These are phyloP conservation scores for Flaveria robusta DNA, from an alignment of 129 eudicot genomes.

Conservation along the genomic window DNA sequence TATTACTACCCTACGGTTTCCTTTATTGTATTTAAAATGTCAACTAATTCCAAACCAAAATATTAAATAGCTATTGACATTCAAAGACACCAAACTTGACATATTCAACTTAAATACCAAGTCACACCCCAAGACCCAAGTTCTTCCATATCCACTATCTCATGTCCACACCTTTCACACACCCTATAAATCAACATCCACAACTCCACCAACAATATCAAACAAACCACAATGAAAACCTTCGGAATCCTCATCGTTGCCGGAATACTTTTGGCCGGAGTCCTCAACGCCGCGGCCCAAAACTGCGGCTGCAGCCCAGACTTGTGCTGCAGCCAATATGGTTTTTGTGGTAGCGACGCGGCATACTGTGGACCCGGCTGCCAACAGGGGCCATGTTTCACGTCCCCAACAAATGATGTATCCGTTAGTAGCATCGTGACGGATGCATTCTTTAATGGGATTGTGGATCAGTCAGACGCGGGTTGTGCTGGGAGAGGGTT, in stretches of 20 bases:
- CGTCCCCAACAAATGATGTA: conserved; percentile 19
- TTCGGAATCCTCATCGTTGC: conserved; percentile 1
- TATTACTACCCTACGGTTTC: no score
- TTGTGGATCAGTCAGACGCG: conserved; percentile 22
- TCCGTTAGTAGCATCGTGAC: conserved; percentile 44
- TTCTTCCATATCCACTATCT: not conserved
- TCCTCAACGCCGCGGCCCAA: conserved; percentile 29
- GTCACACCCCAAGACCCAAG: not conserved
- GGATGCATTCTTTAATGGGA: conserved; percentile 41
- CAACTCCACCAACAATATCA: conserved; percentile 1
- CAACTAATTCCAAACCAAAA: not conserved
- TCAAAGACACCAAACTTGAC: not conserved
- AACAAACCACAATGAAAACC: conserved; percentile 27
- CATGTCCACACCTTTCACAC: not conserved
- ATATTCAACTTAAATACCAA: not conserved
- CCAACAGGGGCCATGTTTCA: conserved; percentile 34
- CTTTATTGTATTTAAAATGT: not conserved
- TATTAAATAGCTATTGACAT: not conserved
- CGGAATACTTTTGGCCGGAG: conserved; percentile 21
- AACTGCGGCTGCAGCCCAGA: conserved; percentile 39
- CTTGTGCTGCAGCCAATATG: conserved; percentile 34
- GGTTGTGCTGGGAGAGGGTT: conserved; percentile 38
- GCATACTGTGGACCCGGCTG: conserved; percentile 39
- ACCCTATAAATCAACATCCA: conserved; percentile 10
- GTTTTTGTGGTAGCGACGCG: conserved; percentile 34